These are phyloP conservation scores for Plasmodium inui DNA, from an alignment of 169 alveolate genomes.

Conservation along the genomic window DNA sequence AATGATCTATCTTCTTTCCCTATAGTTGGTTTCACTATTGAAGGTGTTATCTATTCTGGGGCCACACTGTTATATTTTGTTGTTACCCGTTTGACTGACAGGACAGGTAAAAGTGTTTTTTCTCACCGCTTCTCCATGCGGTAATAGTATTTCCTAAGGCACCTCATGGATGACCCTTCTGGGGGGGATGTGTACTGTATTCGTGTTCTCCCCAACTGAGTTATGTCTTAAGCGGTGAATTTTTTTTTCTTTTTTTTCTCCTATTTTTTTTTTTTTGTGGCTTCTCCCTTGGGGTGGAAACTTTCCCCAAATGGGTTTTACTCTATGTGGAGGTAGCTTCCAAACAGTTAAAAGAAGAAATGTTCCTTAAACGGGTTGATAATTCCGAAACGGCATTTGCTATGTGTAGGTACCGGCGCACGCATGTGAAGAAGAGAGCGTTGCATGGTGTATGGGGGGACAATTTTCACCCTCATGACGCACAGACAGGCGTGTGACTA, in stretches of 20 bases:
- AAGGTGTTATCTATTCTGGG: neutral
- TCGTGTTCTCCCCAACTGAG: no score
- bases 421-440: neutral
- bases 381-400: neutral
- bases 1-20: neutral
- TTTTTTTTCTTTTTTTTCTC: neutral
- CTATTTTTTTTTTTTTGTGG: neutral
- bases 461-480: neutral
- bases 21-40: neutral
- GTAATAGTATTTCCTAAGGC: no score
- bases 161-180: no score
- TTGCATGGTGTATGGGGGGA: neutral
- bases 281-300: neutral
- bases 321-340: neutral
- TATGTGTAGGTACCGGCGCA: neutral
- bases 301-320: neutral
- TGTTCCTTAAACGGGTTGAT: neutral
- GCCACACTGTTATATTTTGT: neutral
- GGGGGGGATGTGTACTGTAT: no score
- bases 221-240: neutral
- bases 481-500: neutral
- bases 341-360: constrained; percentile 4
- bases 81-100: neutral
- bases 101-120: neutral
- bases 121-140: neutral